Evolutionary conservation across 306 rosid genomes (phyloP), one percentile per base, ranked within the genome.

Genomic region (Albizia julibrissin): DNA sequence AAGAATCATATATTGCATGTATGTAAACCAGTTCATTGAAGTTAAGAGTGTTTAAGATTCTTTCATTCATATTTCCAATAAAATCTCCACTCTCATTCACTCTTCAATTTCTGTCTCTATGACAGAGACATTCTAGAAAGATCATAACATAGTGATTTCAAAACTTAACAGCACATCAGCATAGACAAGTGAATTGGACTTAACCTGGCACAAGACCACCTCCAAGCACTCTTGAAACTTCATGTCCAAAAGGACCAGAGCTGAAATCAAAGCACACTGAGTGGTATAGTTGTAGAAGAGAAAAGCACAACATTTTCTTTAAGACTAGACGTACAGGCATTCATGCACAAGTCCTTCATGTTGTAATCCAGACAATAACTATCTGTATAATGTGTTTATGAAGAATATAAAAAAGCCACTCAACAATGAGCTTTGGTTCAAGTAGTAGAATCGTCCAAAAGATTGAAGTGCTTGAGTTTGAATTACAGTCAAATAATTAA

Each of bases 201-300:
- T 31, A 74, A 95, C 99, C 99, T 90, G 95, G 99, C 15, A 95
- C 97, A 84, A 95, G 88, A 69, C 99, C 99, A 74, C 99, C 99
- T 47, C 99, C 98, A 77, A 95, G 98, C 81, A 95, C 98, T 37
- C 83, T 85, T 14, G 91, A 85, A 79, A 95, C 88, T 87, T 95
- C 99, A 76, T 64, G 47, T 80, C 98, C 99, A 65, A 95, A 85
- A 58, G 78, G 69, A 44, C 99, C 99, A 76, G 80, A 67, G 88
- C 99, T 95, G 86, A 69, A 69, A 69, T 69, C 71, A 78, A 89
- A 22, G 67, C 68, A 67, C 72, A 81, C 44, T 18, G 40, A 78
- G 67, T 69, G 56, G 61, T 72, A 76, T 80, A 61, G 72, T 15
- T 54, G 72, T 12, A 61, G 49, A 69, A 44, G 47, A 66, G 61